Evolutionary conservation across 345 rosid species (phyloP).

Genomic region (Murraya koenigii): DNA sequence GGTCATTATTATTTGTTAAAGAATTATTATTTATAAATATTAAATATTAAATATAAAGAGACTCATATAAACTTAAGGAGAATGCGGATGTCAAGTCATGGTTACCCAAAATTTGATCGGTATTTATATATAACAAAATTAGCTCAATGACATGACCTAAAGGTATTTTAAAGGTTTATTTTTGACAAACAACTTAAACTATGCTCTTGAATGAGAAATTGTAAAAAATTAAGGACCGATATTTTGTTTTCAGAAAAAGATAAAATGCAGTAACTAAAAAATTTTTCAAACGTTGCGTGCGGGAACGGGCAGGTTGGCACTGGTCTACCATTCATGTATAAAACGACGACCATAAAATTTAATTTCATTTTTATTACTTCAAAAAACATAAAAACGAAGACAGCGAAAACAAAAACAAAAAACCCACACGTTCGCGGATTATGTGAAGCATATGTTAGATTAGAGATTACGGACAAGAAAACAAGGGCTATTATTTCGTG

Average conservation of each 20-base stretch:
- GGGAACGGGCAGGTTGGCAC: background rate
- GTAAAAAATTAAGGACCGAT: background rate
- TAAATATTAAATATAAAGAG: too few species aligned
- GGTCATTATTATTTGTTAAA: accelerated
- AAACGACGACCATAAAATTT: background rate
- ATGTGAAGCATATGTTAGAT: background rate
- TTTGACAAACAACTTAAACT: background rate
- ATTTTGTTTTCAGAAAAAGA: background rate
- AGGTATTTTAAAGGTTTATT: too few species aligned
- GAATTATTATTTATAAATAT: too few species aligned
- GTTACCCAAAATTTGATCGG: too few species aligned
- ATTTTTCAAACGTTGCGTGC: constrained; percentile 31
- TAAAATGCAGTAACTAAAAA: background rate
- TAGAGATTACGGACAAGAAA: constrained; percentile 9
- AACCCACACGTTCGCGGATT: constrained; percentile 2
- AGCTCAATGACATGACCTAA: too few species aligned
- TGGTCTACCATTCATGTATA: constrained; percentile 14
- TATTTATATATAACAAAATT: accelerated
- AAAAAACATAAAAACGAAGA: background rate
- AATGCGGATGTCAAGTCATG: too few species aligned
- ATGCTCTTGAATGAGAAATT: background rate
- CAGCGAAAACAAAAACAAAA: background rate
- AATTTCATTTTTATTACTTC: background rate
- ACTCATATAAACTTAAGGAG: too few species aligned
- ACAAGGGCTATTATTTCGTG: constrained; percentile 9